Percentiles rank a stretch among this genome's conserved stretches.
Conservation (phyloP, 2,329 filamentous ascomycete species). For the Botrytis cinerea region DNA sequence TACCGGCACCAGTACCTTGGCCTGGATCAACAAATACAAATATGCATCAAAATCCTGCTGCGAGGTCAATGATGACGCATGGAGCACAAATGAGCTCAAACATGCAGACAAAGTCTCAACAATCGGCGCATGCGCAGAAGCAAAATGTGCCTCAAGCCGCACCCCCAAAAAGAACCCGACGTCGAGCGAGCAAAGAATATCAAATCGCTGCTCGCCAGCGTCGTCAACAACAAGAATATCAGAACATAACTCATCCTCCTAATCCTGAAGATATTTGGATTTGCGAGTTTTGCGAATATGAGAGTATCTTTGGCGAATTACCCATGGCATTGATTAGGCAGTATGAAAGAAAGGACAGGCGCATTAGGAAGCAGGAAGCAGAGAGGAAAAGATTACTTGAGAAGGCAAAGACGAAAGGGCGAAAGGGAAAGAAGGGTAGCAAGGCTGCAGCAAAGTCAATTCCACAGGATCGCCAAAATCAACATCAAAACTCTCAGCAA, state of each 20-base stretch:
- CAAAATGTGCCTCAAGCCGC: constrained; percentile 40
- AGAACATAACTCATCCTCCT: constrained; percentile 74
- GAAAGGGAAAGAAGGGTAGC: constrained; percentile 81
- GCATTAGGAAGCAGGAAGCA: constrained; percentile 79
- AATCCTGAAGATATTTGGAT: constrained; percentile 80
- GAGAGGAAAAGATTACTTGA: constrained; percentile 83
- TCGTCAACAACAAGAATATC: constrained; percentile 72
- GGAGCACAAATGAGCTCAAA: constrained; percentile 42
- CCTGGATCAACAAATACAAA: constrained; percentile 51
- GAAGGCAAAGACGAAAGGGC: constrained; percentile 90
- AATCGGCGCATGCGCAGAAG: constrained; percentile 43
- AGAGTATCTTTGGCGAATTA: constrained; percentile 87
- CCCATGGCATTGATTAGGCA: constrained; percentile 83
- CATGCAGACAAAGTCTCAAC: constrained; percentile 40
- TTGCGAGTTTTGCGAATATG: constrained; percentile 98
- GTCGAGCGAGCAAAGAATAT: constrained; percentile 70
- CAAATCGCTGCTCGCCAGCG: constrained; percentile 74
- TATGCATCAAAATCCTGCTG: constrained; percentile 35
- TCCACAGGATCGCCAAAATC: constrained; percentile 36
- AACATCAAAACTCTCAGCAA: constrained; percentile 44
- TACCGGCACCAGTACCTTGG: constrained; percentile 76
- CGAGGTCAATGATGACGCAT: constrained; percentile 39
- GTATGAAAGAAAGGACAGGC: constrained; percentile 93
- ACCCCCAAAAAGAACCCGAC: constrained; percentile 62
- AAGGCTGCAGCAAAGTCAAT: constrained; percentile 50